Evolutionary conservation across 768 basidiomycete genomes (phyloP).

Genomic region (Tephrocybe rancida): DNA sequence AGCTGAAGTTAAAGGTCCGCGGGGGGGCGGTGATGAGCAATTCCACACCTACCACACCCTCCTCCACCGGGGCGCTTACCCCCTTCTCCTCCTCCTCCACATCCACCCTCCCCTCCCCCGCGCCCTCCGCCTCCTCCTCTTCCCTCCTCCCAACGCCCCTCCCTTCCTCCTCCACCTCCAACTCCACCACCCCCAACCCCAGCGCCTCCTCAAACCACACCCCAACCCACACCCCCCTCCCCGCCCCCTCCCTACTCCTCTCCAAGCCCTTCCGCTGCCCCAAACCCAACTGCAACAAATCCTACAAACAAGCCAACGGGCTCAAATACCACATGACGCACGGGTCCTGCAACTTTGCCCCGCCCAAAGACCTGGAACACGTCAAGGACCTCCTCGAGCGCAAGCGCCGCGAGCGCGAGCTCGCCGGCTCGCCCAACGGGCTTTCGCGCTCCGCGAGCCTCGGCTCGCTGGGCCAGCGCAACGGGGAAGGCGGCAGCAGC

Average conservation of each 20-base stretch:
- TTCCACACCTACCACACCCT: constrained; percentile 22
- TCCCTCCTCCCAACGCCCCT: not conserved
- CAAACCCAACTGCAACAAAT: constrained; percentile 94
- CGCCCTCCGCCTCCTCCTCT: not conserved
- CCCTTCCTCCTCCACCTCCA: not conserved
- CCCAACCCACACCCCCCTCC: constrained; percentile 37
- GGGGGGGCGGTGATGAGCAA: constrained; percentile 17
- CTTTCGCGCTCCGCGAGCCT: constrained; percentile 15
- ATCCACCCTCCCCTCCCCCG: constrained; percentile 1
- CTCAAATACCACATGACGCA: constrained; percentile 95
- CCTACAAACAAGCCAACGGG: constrained; percentile 94
- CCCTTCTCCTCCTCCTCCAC: no score
- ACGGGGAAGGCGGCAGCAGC: not conserved
- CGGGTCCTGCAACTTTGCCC: constrained; percentile 91
- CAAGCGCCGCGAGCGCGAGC: constrained; percentile 45
- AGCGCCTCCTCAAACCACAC: constrained; percentile 13
- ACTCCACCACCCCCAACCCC: constrained; percentile 2
- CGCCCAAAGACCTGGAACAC: constrained; percentile 82
- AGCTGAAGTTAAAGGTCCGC: constrained; percentile 24
- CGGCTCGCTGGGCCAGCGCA: constrained; percentile 1
- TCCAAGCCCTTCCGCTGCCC: constrained; percentile 93
- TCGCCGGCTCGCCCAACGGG: constrained; percentile 7
- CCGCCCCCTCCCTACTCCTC: constrained; percentile 60
- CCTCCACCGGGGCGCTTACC: no score
- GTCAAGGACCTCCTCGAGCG: constrained; percentile 71